Conservation (phyloP, 2,329 filamentous ascomycete genomes). For the Fusarium sp. region DNA sequence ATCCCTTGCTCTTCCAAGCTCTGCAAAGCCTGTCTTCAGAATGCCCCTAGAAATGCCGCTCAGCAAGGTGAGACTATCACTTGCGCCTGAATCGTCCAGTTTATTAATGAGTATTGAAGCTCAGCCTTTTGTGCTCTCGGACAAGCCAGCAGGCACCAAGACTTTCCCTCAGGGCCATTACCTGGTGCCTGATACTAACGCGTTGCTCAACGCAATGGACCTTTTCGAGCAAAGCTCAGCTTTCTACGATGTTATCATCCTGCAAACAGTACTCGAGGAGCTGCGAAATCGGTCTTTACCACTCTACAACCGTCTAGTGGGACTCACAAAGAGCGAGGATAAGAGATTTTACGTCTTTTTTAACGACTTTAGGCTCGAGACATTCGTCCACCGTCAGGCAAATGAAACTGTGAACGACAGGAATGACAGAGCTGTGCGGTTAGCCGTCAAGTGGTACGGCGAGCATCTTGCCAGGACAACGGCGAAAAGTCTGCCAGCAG, state of each 20-base stretch:
- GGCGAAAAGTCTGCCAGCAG: constrained; percentile 70
- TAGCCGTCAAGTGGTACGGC: constrained; percentile 88
- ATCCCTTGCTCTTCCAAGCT: constrained; percentile 96
- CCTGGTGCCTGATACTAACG: constrained; percentile 94
- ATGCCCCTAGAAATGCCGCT: constrained; percentile 80
- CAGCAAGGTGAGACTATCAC: constrained; percentile 70
- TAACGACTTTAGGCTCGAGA: constrained; percentile 96
- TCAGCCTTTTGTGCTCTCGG: constrained; percentile 86
- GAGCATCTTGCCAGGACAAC: constrained; percentile 78
- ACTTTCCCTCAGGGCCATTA: constrained; percentile 89
- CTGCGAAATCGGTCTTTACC: constrained; percentile 92
- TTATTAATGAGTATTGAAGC: constrained; percentile 57
- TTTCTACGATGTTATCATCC: constrained; percentile 95
- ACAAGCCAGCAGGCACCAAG: constrained; percentile 85
- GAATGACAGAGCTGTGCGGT: constrained; percentile 90
- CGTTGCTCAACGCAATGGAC: constrained; percentile 94
- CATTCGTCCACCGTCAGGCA: constrained; percentile 77
- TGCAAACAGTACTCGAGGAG: constrained; percentile 97
- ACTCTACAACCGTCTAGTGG: constrained; percentile 91
- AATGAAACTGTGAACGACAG: constrained; percentile 95
- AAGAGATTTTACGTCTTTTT: constrained; percentile 99
- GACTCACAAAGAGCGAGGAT: constrained; percentile 91
- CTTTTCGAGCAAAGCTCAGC: constrained; percentile 91
- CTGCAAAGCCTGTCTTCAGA: constrained; percentile 78
- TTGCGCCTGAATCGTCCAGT: not conserved